Base-by-base conservation (phyloP, 2,329 filamentous ascomycete species). In the Aspergillus fumigatus region DNA sequence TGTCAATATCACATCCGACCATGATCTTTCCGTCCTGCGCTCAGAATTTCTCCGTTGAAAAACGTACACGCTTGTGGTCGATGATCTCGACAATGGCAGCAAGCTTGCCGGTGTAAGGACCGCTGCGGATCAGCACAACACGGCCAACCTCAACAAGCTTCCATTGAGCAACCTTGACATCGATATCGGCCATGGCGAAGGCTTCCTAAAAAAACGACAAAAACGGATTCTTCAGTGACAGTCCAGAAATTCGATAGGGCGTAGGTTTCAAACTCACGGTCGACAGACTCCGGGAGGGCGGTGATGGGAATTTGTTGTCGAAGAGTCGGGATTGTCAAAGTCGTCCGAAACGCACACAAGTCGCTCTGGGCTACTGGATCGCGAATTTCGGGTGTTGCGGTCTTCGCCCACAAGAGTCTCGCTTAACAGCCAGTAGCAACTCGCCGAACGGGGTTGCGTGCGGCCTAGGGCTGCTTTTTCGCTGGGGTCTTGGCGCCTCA, bases 51-150 rank as follows among this genome's bases (percentile, higher is more conserved):
- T 47, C 21, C 10, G 43, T 23, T 23, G 23, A 47, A 47, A 47
- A 76, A 91, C 94, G 78, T 96, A 99, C 94, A 82, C 94, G 92
- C 87, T 96, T 97, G 89, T 99, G 93, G 83, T 99, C 94, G 83
- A 99, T 94, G 81, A 99, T 97, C 88, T 99, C 93, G 81, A 96
- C 92, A 75, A 99, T 93, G 73, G 88, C 83, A 74, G 92, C 95
- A 73, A 97, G 86, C 78, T 90, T 90, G 82, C 92, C 92, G 70
- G 83, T 82, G 83, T 82, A 89, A 72, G 88, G 87, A 75, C 92
- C 89, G 76, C 85, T 82, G 80, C 90, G 88, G 83, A 97, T 88
- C 79, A 96, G 87, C 78, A 96, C 88, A 76, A 99, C 87, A 78
- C 94, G 92, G 87, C 94, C 94, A 80, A 97, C 90, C 88, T 99